Conservation (phyloP, 129 eudicot genomes). For the Helianthus annuus region HanXRQr2.0-SUNRISE NC_035439.2:85623237-85623736, state of each 20-base stretch:
- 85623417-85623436: background rate
- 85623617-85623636: constrained; percentile 86
- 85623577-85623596: constrained; percentile 92
- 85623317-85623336: no score
- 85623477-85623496: constrained; percentile 45
- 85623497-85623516: constrained; percentile 62
- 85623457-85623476: constrained; percentile 61
- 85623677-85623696: constrained; percentile 27
- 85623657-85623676: constrained; percentile 99
- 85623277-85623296: no score
- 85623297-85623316: no score
- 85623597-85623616: constrained; percentile 88
- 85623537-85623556: constrained; percentile 91
- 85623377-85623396: background rate
- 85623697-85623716: background rate
- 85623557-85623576: constrained; percentile 98
- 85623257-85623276: no score
- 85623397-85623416: background rate
- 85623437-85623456: constrained; percentile 74
- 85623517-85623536: constrained; percentile 69
- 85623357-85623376: no score
- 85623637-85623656: constrained; percentile 86
- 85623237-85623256: no score
- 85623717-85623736: background rate
- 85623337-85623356: no score